phyloP scores from a whole-genome alignment of 2,329 filamentous ascomycete species.

The Neoarthrinium moseri region DNA sequence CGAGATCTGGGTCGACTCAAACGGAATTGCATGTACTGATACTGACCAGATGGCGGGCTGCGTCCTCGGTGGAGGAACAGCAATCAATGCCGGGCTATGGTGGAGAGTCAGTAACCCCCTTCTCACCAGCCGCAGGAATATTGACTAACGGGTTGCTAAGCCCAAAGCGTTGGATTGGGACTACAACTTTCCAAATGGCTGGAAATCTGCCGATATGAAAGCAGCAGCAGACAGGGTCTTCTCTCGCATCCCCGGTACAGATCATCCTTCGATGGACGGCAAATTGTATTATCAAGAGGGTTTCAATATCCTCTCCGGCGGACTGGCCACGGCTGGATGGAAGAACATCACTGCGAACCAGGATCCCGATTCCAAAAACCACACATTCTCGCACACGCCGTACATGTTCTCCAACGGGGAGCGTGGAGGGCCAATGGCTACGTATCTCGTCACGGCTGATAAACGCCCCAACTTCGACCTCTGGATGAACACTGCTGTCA shows the following conservation, averaged over 20 bases:
- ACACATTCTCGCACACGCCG: conserved; percentile 59
- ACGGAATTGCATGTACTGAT: conserved; percentile 65
- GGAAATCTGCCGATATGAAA: conserved; percentile 63
- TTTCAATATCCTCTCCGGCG: conserved; percentile 60
- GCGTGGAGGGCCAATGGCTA: conserved; percentile 66
- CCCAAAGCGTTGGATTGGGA: conserved; percentile 63
- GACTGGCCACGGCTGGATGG: conserved; percentile 61
- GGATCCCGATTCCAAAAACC: conserved; percentile 61
- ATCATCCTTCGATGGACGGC: conserved; percentile 62
- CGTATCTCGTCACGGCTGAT: conserved; percentile 64
- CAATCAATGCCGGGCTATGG: conserved; percentile 68
- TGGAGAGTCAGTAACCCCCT: conserved; percentile 42
- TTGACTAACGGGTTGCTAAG: conserved; percentile 14
- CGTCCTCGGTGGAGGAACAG: conserved; percentile 65
- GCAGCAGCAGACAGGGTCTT: conserved; percentile 62
- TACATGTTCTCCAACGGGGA: conserved; percentile 67
- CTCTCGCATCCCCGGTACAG: conserved; percentile 66
- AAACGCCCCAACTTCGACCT: conserved; percentile 65
- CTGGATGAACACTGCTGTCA: conserved; percentile 65
- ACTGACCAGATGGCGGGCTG: conserved; percentile 74
- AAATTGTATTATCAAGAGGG: conserved; percentile 64
- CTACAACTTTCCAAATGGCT: conserved; percentile 67
- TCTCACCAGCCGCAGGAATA: background rate
- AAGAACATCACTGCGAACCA: conserved; percentile 58
- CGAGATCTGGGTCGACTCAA: conserved; percentile 65